Percentiles rank a stretch among this genome's conserved stretches.
Evolutionary conservation across 2,329 filamentous ascomycete genomes (phyloP).

Genomic region (Dothistroma pini): DNA sequence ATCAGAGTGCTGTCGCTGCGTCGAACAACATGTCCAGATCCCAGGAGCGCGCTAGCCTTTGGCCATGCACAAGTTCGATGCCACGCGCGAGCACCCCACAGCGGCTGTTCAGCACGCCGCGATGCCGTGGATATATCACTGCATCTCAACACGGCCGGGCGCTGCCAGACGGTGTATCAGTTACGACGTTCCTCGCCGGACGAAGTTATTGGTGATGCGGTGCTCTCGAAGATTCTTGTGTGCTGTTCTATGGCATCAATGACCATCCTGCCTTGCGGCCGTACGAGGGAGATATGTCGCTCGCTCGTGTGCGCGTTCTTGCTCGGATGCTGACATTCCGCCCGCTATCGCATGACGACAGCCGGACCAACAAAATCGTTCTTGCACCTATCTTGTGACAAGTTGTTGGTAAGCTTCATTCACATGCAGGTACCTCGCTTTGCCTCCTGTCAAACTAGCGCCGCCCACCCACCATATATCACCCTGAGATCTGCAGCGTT

Average conservation of each 20-base stretch:
- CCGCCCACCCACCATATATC: constrained; percentile 5
- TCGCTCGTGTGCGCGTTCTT: background rate
- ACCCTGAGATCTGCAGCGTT: constrained; percentile 3
- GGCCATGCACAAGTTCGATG: background rate
- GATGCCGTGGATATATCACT: too few relatives aligned
- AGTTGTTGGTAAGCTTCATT: background rate
- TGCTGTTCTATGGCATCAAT: background rate
- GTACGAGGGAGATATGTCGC: background rate
- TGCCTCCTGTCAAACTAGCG: background rate
- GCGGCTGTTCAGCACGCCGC: too few relatives aligned
- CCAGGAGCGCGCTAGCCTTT: background rate
- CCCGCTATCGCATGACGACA: background rate
- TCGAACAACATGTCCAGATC: background rate
- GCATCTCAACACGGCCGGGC: too few relatives aligned
- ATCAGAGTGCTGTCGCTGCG: too few relatives aligned
- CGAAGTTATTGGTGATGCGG: background rate
- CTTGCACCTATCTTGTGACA: background rate
- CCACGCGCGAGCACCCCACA: background rate
- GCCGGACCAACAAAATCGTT: background rate
- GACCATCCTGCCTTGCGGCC: background rate
- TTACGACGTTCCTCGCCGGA: too few relatives aligned
- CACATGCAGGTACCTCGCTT: constrained; percentile 9
- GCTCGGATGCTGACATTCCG: background rate
- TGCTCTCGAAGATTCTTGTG: background rate
- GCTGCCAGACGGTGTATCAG: too few relatives aligned